Base-by-base conservation (phyloP, 2,329 filamentous ascomycete species). In the Dactylellina parvicollis region DNA sequence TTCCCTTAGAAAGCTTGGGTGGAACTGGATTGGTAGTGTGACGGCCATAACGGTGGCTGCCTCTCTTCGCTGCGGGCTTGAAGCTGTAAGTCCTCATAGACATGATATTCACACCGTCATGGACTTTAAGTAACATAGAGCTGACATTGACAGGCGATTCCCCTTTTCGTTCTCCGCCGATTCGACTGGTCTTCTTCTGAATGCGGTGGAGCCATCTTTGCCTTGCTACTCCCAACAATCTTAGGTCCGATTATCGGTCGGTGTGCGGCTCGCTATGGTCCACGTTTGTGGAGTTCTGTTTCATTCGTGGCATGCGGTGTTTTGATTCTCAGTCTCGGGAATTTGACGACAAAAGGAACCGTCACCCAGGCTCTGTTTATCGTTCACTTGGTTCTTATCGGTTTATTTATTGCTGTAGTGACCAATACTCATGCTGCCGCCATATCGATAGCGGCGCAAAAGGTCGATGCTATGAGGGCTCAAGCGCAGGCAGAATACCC, bases 131-230 rank as follows among this genome's bases (percentile, higher is more conserved):
- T n/a, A n/a, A n/a, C n/a, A n/a, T n/a, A n/a, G n/a, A n/a, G n/a
- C n/a, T n/a, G n/a, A n/a, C n/a, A n/a, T n/a, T n/a, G n/a, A n/a
- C n/a, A n/a, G n/a, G n/a, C 24, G 2, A 12, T 49, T 49, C 46
- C 46, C 4, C 24, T 49, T 4, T 28, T 49, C 22, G 46, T 49
- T n/a, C 20, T 49, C 24, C 46, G 22, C 3, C 46, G 46, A 8
- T 49, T 49, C 46, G 46, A 12, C 20, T 49, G 46, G 46, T 49
- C 46, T 3, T 20, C 46, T 8, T 49, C 46, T 10, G 46, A 10
- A 3, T 24, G n/a, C 1, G 46, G 46, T 49, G 46, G 46, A 4
- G 24, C 18, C 3, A 49, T 49, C 4, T 49, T 49, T 30, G 22
- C 46, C 2, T 30, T 49, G 2, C 4, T 49, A 1, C 9, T 49